Evolutionary conservation across 768 basidiomycete species (phyloP).

Genomic region (Serendipita sp.): DNA sequence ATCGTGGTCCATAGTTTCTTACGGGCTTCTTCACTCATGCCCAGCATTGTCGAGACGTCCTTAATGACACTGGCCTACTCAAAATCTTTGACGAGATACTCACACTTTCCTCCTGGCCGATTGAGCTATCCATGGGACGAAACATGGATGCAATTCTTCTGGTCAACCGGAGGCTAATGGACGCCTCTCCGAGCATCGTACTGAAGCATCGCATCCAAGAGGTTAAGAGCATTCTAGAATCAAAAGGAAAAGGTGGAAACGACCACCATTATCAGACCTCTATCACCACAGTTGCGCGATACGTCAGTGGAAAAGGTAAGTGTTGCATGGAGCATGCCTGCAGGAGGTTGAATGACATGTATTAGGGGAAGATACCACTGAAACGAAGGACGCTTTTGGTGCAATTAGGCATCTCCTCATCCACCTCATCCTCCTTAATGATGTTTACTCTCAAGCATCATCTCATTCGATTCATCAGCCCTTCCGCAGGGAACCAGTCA

Average conservation of each 20-base stretch:
- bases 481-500: slow-evolving; percentile 18
- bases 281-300: not conserved
- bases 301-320: not conserved
- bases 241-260: slow-evolving; percentile 26
- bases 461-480: slow-evolving; percentile 52
- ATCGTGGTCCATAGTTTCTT: slow-evolving; percentile 44
- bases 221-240: slow-evolving; percentile 49
- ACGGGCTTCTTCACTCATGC: slow-evolving; percentile 90
- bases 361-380: slow-evolving; percentile 30
- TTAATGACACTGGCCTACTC: slow-evolving; percentile 55
- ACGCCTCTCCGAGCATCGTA: slow-evolving; percentile 65
- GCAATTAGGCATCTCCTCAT: slow-evolving; percentile 59
- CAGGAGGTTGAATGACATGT: slow-evolving; percentile 7
- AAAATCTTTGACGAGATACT: slow-evolving; percentile 60
- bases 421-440: slow-evolving; percentile 66
- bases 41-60: slow-evolving; percentile 80
- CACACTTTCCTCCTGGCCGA: slow-evolving; percentile 71
- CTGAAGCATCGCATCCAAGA: slow-evolving; percentile 51
- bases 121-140: slow-evolving; percentile 70
- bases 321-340: slow-evolving; percentile 5
- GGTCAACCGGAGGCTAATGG: slow-evolving; percentile 76
- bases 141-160: slow-evolving; percentile 78
- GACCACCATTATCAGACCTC: slow-evolving; percentile 20
- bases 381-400: slow-evolving; percentile 50
- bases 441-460: slow-evolving; percentile 72